Conservation (phyloP, 345 rosid species). For the Leavenworthia alabamica region DNA sequence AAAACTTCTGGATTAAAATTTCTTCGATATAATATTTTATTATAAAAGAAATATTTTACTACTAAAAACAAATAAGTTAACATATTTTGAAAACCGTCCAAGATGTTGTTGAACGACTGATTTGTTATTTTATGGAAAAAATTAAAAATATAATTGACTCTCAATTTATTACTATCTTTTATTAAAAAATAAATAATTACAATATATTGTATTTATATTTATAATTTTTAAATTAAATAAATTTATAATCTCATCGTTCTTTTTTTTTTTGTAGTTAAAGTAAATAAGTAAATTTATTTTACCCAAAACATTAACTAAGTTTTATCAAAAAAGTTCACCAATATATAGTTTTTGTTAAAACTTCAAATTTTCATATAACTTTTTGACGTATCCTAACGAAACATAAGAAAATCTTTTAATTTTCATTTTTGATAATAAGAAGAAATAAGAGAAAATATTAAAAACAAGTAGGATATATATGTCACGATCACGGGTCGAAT, state of each 20-base stretch:
- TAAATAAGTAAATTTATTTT: background rate
- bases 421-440: background rate
- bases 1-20: background rate
- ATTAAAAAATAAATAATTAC: too few species aligned
- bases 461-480: background rate
- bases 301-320: background rate
- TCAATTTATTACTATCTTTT: too few species aligned
- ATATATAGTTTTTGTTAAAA: background rate
- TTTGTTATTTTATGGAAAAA: background rate
- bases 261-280: background rate
- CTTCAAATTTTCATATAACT: background rate
- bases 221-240: background rate
- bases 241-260: too few species aligned
- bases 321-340: background rate
- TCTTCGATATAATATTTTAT: too few species aligned
- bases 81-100: constrained; percentile 12
- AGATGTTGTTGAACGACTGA: background rate
- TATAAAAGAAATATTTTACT: too few species aligned
- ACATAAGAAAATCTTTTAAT: background rate
- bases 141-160: too few species aligned
- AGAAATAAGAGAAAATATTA: background rate
- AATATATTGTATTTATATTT: too few species aligned
- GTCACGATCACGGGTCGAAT: constrained; percentile 21
- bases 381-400: background rate
- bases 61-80: background rate